Evolutionary conservation across 2,329 filamentous ascomycete species (phyloP).

Genomic region (Verticillium tricorpus): DNA sequence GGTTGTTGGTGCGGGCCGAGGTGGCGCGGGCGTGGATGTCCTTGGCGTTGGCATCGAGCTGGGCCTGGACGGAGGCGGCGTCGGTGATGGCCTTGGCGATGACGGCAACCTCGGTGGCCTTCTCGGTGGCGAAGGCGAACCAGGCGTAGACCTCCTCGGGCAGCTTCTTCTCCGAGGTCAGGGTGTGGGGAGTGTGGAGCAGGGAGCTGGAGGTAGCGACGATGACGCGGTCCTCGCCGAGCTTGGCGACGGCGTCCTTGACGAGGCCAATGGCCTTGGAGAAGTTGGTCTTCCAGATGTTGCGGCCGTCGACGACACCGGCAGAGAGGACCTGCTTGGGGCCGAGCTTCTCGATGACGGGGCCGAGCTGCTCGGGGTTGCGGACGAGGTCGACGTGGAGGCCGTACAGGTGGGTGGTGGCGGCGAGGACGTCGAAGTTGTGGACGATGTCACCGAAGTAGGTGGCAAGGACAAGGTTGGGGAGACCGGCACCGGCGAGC

Average conservation of each 20-base stretch:
- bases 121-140: constrained; percentile 98
- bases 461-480: constrained; percentile 85
- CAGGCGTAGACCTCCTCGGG: constrained; percentile 65
- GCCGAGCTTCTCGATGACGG: constrained; percentile 77
- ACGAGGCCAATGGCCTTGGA: constrained; percentile 88
- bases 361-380: constrained; percentile 94
- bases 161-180: constrained; percentile 98
- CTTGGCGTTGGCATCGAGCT: constrained; percentile 96
- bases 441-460: constrained; percentile 99
- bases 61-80: constrained; percentile 76
- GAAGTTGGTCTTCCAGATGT: constrained; percentile 99
- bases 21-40: constrained; percentile 86
- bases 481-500: constrained; percentile 73
- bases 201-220: constrained; percentile 96
- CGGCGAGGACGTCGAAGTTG: constrained; percentile 87
- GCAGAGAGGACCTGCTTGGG: constrained; percentile 86
- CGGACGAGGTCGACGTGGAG: constrained; percentile 96
- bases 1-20: constrained; percentile 94
- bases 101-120: constrained; percentile 82
- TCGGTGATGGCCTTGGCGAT: constrained; percentile 97
- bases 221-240: constrained; percentile 96
- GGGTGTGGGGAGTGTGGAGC: constrained; percentile 96
- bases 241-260: constrained; percentile 85
- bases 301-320: constrained; percentile 96
- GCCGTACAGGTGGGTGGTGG: constrained; percentile 57